A percentile compares a stretch with the other conserved stretches of the same genome.
Conservation (phyloP, 2,329 filamentous ascomycete species). For the Diplodia seriata region DNA sequence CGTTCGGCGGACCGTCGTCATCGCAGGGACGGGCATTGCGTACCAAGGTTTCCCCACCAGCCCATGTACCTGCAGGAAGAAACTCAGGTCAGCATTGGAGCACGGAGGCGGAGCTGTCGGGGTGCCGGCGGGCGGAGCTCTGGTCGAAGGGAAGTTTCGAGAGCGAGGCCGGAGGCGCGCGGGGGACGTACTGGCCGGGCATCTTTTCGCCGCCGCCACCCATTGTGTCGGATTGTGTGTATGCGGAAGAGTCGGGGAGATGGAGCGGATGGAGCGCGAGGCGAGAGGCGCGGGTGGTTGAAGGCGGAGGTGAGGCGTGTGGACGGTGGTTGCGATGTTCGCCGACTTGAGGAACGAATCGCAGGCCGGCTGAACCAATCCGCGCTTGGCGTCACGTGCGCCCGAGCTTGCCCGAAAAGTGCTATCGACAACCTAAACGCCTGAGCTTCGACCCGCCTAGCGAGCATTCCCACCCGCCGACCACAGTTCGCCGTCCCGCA, state of each 20-base stretch:
- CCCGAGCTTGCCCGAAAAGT: slow-evolving; percentile 29
- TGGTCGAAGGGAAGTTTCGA: slow-evolving; percentile 6
- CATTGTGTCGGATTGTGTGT: slow-evolving; percentile 33
- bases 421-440: slow-evolving; percentile 24
- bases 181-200: slow-evolving; percentile 36
- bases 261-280: slow-evolving; percentile 9
- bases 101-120: slow-evolving; percentile 18
- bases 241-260: slow-evolving; percentile 1
- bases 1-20: not conserved
- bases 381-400: slow-evolving; percentile 32
- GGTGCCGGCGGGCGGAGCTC: slow-evolving; percentile 6
- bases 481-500: not conserved
- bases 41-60: slow-evolving; percentile 36
- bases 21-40: slow-evolving; percentile 1
- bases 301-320: slow-evolving; percentile 3
- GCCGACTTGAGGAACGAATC: slow-evolving; percentile 17
- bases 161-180: not conserved
- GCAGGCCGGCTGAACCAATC: slow-evolving; percentile 31
- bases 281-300: slow-evolving; percentile 8
- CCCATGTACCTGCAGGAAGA: slow-evolving; percentile 36
- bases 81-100: slow-evolving; percentile 31
- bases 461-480: slow-evolving; percentile 15
- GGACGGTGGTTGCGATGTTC: slow-evolving; percentile 27
- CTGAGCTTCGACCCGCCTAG: slow-evolving; percentile 20
- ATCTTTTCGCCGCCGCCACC: slow-evolving; percentile 36